Conservation (phyloP, 345 rosid species). For the Syzygium aqueum region DNA sequence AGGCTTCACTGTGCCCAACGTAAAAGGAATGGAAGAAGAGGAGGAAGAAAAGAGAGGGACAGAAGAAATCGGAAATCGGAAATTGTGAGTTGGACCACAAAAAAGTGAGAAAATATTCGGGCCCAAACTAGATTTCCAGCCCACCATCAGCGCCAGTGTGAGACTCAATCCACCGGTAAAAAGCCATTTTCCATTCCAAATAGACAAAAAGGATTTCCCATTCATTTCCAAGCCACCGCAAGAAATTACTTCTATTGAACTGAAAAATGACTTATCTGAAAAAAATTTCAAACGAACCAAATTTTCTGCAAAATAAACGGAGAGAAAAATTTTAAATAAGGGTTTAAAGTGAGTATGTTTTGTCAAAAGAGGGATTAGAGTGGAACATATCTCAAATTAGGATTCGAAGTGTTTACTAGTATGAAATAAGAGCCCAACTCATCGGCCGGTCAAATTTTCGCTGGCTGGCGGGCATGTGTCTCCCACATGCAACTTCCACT, state of each 20-base stretch:
- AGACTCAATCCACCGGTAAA: background rate
- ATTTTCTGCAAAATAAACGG: background rate
- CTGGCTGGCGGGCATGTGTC: too few relatives aligned
- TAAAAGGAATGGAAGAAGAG: background rate
- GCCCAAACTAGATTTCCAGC: background rate
- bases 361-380: too few relatives aligned
- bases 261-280: background rate
- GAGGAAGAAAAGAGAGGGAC: background rate
- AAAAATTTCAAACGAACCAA: background rate
- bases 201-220: background rate
- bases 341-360: too few relatives aligned
- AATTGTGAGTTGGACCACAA: background rate
- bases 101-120: background rate
- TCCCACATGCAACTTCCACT: too few relatives aligned
- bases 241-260: background rate
- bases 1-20: background rate
- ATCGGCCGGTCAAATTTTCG: too few relatives aligned
- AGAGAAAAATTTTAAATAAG: too few relatives aligned
- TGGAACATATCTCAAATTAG: too few relatives aligned
- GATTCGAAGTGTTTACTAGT: too few relatives aligned
- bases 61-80: background rate
- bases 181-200: background rate
- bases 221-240: background rate
- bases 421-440: too few relatives aligned
- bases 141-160: background rate